Evolutionary conservation across 345 rosid genomes (phyloP), one percentile per base, ranked within the genome.

Genomic region (Linum lewisii): DNA sequence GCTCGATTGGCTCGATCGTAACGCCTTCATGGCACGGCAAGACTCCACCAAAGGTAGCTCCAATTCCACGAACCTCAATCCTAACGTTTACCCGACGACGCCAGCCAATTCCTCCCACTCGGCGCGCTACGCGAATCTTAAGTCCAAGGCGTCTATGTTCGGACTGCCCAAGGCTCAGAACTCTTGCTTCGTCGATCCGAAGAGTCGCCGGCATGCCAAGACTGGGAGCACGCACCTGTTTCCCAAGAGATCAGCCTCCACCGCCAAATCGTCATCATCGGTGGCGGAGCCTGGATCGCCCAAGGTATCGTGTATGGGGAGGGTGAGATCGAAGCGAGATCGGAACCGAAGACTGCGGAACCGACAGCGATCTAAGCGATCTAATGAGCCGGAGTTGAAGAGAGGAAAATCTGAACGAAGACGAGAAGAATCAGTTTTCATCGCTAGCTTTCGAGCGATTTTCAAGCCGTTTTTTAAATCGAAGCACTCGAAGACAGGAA

Each of bases 241-340:
- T 36, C 75, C 47, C 54, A 59, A 63, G 49, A 60, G 50, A 54
- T 77, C 84, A 0, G 56, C 10, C 15, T 52, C 56, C 15, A 21
- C 56, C 24, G 24, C 7, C 0, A 52, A 52, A 21, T 13, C 56
- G 22, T 10, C 16, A 10, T 21, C 25, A 24, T 20, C 24, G 5
- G 23, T 42, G 13, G 47, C 47, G 1, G 47, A 42, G 18, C 47
- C 18, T 42, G 47, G 47, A 42, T 93, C 99, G 19, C 99, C 97
- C 7, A 86, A 79, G 71, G 97, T 93, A 11, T 86, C 97, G 18
- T 93, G 97, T 44, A 93, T 84, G 65, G 99, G 99, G 15, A 73
- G 89, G 65, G 99, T 93, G 58, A 78, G 87, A 74, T 89, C 99
- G 50, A 86, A 66, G 82, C 78, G 77, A 32, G 91, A 85, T 56